Base-by-base conservation (phyloP, 768 basidiomycete species). In the Rhizopogon roseolus region DNA sequence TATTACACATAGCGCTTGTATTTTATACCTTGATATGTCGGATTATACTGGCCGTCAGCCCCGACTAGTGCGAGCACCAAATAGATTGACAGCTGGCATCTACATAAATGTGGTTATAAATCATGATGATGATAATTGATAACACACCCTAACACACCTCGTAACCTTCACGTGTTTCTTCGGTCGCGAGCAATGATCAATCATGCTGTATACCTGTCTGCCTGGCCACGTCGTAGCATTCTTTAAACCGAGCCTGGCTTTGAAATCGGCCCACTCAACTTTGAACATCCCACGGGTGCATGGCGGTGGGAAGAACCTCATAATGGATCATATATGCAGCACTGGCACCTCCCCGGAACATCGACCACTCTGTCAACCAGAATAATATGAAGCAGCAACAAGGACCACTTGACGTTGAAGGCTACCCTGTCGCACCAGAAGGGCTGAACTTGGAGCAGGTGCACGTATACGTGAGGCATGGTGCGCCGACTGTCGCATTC, bases 391-490 rank as follows among this genome's bases (percentile, higher is more conserved):
- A 49, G 22, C 41, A 22, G 2, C 56, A 73, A 5, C 76, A 77
- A 57, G 70, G 73, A 28, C 76, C 77, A 13, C 63, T 89, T 16
- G 83, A 89, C 49, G 81, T 82, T 1, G 74, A 83, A 22, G 68
- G 69, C 7, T 90, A 90, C 62, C 80, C 83, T 4, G 64, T 73
- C 34, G 77, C 83, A 0, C 88, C 88, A 2, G 54, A 66, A 2
- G 77, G 71, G 25, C 72, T 90, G 16, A 55, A 73, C 58, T 71
- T 90, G 39, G 77, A 85, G 63, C 88, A 90, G 64, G 86, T 90
- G 10, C 85, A 90, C 64, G 67, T 90, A 38, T 90, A 82, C 62
- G 79, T 87, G 4, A 76, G 89, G 25, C 89, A 91, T 65, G 88
- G 88, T 88, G 53, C 45, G 81, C 71, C 51, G 36, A 34, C 2